Percentiles rank a stretch among this genome's conserved stretches.
Conservation (phyloP, 768 basidiomycete species). For the Gloeopeniophorella convolvens region DNA sequence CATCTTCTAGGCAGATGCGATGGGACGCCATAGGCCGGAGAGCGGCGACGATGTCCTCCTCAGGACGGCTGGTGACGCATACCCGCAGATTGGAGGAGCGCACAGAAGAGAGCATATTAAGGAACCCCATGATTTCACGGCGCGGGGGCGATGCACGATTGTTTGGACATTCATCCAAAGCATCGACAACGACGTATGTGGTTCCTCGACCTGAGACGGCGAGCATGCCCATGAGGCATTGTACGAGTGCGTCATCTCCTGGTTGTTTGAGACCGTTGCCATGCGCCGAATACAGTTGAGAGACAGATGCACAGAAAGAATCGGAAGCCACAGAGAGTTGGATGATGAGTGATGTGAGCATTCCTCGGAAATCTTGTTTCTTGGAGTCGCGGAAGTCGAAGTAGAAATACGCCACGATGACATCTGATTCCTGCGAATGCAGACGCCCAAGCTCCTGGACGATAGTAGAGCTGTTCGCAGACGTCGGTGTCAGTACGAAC, state of each 20-base stretch:
- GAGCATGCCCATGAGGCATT: not conserved
- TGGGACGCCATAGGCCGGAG: not conserved
- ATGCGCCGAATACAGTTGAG: not conserved
- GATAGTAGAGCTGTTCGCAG: too few species aligned
- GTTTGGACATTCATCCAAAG: not conserved
- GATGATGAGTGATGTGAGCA: not conserved
- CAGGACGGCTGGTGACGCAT: not conserved
- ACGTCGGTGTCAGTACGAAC: too few species aligned
- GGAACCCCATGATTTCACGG: not conserved
- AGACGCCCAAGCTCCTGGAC: too few species aligned
- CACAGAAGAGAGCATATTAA: not conserved
- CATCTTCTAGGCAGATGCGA: not conserved
- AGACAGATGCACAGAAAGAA: too few species aligned
- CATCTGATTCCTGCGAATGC: too few species aligned
- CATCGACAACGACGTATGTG: not conserved
- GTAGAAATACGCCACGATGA: not conserved
- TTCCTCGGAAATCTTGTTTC: not conserved
- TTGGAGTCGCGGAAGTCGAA: not conserved
- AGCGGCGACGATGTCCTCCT: not conserved
- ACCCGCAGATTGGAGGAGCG: not conserved
- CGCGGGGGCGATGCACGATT: not conserved
- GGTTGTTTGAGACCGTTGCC: not conserved
- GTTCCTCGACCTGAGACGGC: not conserved
- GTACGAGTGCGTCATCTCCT: not conserved
- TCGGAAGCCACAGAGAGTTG: not conserved